Conservation (phyloP, 208 protist species). For the Trypanosoma scelopori region DNA sequence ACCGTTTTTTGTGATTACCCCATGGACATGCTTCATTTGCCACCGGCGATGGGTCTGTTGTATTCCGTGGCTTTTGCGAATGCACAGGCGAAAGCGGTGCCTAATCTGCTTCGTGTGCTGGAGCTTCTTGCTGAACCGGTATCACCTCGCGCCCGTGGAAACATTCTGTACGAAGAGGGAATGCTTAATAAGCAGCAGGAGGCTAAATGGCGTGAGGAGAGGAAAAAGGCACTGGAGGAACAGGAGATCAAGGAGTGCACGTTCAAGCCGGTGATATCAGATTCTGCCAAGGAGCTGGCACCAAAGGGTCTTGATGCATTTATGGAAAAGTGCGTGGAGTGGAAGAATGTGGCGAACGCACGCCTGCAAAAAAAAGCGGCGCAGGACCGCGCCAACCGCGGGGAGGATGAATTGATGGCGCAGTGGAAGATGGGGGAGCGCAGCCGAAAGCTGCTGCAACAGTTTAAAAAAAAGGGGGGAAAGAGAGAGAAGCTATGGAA, state of each 20-base stretch:
- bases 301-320: constrained; percentile 51
- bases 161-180: constrained; percentile 24
- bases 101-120: constrained; percentile 32
- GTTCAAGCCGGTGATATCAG: constrained; percentile 46
- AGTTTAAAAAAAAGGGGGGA: constrained; percentile 9
- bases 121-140: constrained; percentile 27
- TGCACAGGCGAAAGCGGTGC: not conserved
- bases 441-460: constrained; percentile 12
- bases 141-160: constrained; percentile 26
- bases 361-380: constrained; percentile 39
- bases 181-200: constrained; percentile 5
- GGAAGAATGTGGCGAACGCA: constrained; percentile 35
- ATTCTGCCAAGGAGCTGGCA: constrained; percentile 24
- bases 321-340: constrained; percentile 63
- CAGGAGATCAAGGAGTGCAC: constrained; percentile 47
- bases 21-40: constrained; percentile 32
- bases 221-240: constrained; percentile 8
- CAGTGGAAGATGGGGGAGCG: constrained; percentile 22
- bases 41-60: constrained; percentile 40
- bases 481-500: constrained; percentile 18
- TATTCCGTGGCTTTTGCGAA: constrained; percentile 38
- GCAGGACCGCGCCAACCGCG: constrained; percentile 23
- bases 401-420: constrained; percentile 20
- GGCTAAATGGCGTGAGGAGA: constrained; percentile 7
- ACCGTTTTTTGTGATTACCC: constrained; percentile 17